Evolutionary conservation across 148 eudicot genomes (phyloP).

Genomic region (Fagopyrum esculentum): DNA sequence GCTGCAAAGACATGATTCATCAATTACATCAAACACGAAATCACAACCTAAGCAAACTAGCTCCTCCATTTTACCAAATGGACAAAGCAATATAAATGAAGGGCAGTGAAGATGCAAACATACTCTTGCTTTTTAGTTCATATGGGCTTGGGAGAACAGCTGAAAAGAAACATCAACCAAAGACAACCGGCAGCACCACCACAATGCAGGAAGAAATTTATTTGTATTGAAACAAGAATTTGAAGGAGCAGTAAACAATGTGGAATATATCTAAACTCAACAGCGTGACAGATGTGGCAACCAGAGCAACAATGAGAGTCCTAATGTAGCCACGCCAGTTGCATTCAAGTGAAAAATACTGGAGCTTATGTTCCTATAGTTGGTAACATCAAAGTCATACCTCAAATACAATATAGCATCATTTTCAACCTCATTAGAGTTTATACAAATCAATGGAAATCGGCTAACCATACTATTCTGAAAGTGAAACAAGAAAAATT

Average conservation of each 20-base stretch:
- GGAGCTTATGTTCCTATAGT: not conserved
- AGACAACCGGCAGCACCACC: not conserved
- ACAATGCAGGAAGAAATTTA: not conserved
- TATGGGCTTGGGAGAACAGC: not conserved
- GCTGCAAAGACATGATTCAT: constrained; percentile 29
- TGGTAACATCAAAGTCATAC: not conserved
- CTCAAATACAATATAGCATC: not conserved
- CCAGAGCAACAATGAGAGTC: not conserved
- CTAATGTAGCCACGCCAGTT: not conserved
- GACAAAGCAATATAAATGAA: not conserved
- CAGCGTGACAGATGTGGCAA: not conserved
- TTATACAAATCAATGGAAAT: not conserved
- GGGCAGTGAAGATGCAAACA: not conserved
- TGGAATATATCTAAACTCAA: not conserved
- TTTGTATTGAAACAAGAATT: not conserved
- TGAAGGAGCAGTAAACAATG: not conserved
- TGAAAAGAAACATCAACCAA: not conserved
- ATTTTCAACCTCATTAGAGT: not conserved
- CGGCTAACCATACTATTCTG: not conserved
- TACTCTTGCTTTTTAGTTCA: not conserved
- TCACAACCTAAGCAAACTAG: not conserved
- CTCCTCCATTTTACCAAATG: not conserved
- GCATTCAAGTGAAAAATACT: not conserved
- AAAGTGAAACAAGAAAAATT: not conserved
- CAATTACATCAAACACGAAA: not conserved